These are phyloP conservation scores for Stephanodiscus triporus DNA, from an alignment of 108 stramenopile genomes.

Conservation along the genomic window DNA sequence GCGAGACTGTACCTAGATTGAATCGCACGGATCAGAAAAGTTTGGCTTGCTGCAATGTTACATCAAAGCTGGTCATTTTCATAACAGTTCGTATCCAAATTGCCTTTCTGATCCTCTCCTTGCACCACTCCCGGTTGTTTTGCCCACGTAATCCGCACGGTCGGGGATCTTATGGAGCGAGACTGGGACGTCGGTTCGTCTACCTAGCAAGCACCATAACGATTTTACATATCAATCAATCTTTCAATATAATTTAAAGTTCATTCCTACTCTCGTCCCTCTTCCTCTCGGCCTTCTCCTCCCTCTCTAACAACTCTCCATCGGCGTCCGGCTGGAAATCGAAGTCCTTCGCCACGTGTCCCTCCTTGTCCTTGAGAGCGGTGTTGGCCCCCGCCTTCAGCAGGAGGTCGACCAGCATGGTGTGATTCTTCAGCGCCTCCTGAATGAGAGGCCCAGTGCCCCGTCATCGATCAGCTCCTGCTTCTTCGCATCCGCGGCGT, in stretches of 20 bases:
- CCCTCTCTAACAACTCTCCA: conserved; percentile 76
- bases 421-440: conserved; percentile 91
- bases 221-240: neutral
- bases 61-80: too few relatives aligned
- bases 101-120: too few relatives aligned
- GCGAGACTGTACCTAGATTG: too few relatives aligned
- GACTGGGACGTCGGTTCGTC: too few relatives aligned
- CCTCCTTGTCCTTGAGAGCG: conserved; percentile 93
- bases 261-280: conserved; percentile 85
- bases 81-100: too few relatives aligned
- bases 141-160: too few relatives aligned
- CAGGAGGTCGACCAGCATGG: conserved; percentile 78
- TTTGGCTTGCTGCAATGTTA: too few relatives aligned
- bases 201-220: neutral
- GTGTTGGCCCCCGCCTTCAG: conserved; percentile 89
- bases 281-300: conserved; percentile 79
- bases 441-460: conserved; percentile 87
- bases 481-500: conserved; percentile 31
- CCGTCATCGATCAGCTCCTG: conserved; percentile 71
- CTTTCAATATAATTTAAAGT: conserved; percentile 40
- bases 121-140: too few relatives aligned
- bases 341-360: conserved; percentile 95
- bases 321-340: conserved; percentile 91
- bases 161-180: too few relatives aligned
- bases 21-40: too few relatives aligned